Percentiles rank a stretch among this genome's conserved stretches.
These are phyloP conservation scores for Wickerhamiella galacta DNA, from an alignment of 805 yeast genomes.

Conservation along the genomic window DNA sequence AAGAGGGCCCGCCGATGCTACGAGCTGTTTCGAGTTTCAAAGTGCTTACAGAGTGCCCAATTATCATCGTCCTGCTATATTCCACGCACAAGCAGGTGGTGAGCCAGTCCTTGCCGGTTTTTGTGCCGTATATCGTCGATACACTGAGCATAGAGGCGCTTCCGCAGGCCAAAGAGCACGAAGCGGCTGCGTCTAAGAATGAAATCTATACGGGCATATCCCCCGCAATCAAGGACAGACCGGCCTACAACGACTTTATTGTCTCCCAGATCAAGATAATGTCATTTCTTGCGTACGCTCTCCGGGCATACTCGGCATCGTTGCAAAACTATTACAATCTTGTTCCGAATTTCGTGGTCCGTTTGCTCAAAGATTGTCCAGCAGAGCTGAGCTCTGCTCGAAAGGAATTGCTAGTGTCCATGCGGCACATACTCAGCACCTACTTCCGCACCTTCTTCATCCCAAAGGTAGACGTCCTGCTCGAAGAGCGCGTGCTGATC, in stretches of 20 bases:
- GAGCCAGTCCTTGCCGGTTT: conserved; percentile 49
- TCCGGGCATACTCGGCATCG: conserved; percentile 64
- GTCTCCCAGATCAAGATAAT: conserved; percentile 92
- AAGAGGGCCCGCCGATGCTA: conserved; percentile 22
- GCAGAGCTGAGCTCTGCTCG: conserved; percentile 81
- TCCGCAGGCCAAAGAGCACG: conserved; percentile 56
- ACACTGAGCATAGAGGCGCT: conserved; percentile 64
- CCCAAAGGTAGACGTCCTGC: conserved; percentile 68
- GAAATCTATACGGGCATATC: conserved; percentile 54
- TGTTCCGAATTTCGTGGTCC: conserved; percentile 74
- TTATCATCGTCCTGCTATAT: conserved; percentile 82
- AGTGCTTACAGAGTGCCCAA: conserved; percentile 90
- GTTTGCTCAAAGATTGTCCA: conserved; percentile 89
- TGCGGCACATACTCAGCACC: conserved; percentile 86
- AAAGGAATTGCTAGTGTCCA: conserved; percentile 83
- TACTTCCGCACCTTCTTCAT: conserved; percentile 68
- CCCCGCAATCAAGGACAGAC: conserved; percentile 56
- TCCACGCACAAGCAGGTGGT: conserved; percentile 72
- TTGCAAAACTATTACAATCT: conserved; percentile 38
- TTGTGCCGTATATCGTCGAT: conserved; percentile 67
- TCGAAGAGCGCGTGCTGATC: conserved; percentile 72
- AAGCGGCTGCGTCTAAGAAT: conserved; percentile 38
- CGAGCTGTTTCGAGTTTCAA: conserved; percentile 72
- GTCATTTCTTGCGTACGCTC: conserved; percentile 81
- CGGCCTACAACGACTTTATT: conserved; percentile 74